Conservation (phyloP, 768 basidiomycete species). For the Naematelia encephala region DNA sequence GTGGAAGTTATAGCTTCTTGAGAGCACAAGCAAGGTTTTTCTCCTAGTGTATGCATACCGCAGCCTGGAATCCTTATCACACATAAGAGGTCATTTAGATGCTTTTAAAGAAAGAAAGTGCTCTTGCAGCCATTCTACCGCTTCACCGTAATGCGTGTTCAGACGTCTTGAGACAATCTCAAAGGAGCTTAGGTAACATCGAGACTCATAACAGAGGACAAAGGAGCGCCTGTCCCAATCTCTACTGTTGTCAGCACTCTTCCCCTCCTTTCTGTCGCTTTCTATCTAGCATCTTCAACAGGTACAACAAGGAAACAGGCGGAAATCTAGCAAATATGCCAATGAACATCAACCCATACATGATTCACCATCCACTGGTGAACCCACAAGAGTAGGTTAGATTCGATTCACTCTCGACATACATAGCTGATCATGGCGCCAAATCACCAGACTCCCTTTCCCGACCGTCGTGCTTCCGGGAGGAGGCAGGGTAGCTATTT, state of each 20-base stretch:
- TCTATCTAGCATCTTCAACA: too few relatives aligned
- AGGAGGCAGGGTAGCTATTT: constrained; percentile 37
- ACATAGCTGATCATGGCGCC: neutral
- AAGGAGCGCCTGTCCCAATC: neutral
- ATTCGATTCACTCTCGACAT: neutral
- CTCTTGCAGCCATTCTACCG: too few relatives aligned
- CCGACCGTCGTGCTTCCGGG: constrained; percentile 39
- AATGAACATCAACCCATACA: constrained; percentile 35
- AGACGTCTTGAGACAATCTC: neutral
- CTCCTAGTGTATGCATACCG: too few relatives aligned
- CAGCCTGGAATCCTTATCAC: too few relatives aligned
- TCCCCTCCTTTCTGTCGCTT: neutral
- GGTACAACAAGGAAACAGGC: neutral
- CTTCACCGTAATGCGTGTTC: neutral
- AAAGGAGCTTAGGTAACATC: neutral
- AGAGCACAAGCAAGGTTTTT: constrained; percentile 24
- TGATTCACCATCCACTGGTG: constrained; percentile 43
- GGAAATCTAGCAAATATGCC: neutral
- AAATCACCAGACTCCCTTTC: constrained; percentile 29
- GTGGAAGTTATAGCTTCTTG: constrained; percentile 38
- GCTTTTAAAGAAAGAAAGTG: too few relatives aligned
- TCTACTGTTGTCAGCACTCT: neutral
- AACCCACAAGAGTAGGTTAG: constrained; percentile 39
- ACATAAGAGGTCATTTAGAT: too few relatives aligned
- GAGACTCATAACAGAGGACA: neutral